Conservation (phyloP, 2,329 filamentous ascomycete species). For the Venturia aucupariae region DNA sequence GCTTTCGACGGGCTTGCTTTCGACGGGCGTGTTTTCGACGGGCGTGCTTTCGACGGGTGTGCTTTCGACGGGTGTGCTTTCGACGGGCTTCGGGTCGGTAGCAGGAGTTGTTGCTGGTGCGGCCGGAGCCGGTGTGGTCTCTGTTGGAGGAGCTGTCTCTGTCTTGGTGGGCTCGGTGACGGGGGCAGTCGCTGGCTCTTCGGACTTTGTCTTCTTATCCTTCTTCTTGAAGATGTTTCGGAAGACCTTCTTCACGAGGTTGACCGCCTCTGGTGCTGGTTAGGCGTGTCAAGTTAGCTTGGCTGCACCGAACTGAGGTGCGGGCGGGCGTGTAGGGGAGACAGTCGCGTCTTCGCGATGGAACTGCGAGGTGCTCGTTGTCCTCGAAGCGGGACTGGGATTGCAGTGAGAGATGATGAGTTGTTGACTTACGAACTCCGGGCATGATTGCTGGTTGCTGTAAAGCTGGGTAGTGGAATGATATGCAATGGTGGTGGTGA, state of each 20-base stretch:
- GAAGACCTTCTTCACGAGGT: conserved; percentile 11
- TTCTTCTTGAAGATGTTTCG: conserved; percentile 13
- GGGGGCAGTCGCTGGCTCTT: neutral
- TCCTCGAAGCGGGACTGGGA: neutral
- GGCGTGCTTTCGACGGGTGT: conserved; percentile 2
- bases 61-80: conserved; percentile 5
- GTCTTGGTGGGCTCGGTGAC: conserved; percentile 13
- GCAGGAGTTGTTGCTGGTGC: conserved; percentile 5
- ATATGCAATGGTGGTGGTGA: conserved; percentile 3
- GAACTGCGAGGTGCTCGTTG: neutral
- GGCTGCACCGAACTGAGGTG: neutral
- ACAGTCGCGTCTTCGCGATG: neutral
- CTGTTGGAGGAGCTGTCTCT: conserved; percentile 5
- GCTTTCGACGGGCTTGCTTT: conserved; percentile 5
- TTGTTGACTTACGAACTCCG: conserved; percentile 8
- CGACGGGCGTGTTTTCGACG: neutral
- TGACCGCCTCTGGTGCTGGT: conserved; percentile 8
- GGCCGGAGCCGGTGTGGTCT: conserved; percentile 5
- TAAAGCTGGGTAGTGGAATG: neutral
- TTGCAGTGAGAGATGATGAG: neutral
- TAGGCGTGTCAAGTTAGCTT: conserved; percentile 2
- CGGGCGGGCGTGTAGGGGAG: neutral
- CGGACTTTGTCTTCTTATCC: conserved; percentile 10
- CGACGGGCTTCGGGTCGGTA: conserved; percentile 4
- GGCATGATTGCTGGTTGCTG: conserved; percentile 2